Percentiles rank a stretch among this genome's conserved stretches.
Conservation (phyloP, 352 stramenopile species). For the Hyaloperonospora brassicae region DNA sequence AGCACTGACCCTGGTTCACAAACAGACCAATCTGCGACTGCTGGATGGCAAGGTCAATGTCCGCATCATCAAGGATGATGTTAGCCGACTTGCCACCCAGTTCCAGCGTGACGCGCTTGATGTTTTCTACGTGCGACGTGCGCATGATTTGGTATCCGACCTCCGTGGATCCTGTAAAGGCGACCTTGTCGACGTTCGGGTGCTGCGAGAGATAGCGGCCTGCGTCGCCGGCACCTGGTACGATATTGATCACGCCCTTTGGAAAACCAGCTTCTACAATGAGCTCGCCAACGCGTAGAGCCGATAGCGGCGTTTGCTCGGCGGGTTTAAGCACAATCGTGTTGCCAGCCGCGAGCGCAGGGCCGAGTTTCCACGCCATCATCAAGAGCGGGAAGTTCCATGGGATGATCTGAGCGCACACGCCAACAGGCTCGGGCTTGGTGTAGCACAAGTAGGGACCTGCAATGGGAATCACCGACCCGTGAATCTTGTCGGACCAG, state of each 20-base stretch:
- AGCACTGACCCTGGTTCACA: no score
- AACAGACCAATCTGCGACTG: no score
- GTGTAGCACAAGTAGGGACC: not conserved
- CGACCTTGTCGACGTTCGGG: no score
- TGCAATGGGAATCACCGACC: not conserved
- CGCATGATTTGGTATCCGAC: no score
- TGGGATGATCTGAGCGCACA: slow-evolving; percentile 59
- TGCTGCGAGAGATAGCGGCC: no score
- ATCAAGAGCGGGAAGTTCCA: slow-evolving; percentile 97
- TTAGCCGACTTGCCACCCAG: slow-evolving; percentile 4
- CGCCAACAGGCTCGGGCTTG: slow-evolving; percentile 87
- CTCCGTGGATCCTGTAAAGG: no score
- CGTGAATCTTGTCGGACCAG: no score
- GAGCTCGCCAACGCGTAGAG: slow-evolving; percentile 78
- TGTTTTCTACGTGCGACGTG: no score
- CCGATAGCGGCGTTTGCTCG: slow-evolving; percentile 38
- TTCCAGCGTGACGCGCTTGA: no score
- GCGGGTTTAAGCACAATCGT: slow-evolving; percentile 91
- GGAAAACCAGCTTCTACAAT: slow-evolving; percentile 71
- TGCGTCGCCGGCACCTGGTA: slow-evolving; percentile 31
- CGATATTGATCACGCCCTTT: slow-evolving; percentile 75
- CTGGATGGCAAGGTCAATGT: no score
- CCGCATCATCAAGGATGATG: no score
- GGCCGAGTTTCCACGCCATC: slow-evolving; percentile 90
- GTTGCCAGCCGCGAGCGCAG: slow-evolving; percentile 87